Conservation (phyloP, 192 early-diverging fungal genomes). For the Coemansia furcata region DNA sequence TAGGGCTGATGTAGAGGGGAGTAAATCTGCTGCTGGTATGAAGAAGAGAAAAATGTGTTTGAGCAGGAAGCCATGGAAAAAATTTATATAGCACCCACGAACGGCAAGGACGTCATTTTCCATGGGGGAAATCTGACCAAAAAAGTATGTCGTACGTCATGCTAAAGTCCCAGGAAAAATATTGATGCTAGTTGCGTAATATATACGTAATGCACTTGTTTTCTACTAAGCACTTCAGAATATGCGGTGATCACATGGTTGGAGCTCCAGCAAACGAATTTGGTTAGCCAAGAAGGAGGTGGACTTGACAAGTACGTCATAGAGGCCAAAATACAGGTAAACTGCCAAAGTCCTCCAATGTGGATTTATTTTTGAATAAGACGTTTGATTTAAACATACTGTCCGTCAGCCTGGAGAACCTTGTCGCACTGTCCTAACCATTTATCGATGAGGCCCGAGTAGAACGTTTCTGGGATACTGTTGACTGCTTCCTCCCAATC, state of each 20-base stretch:
- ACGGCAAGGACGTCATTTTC: neutral
- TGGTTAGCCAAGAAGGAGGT: neutral
- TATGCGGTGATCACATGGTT: neutral
- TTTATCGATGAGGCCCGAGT: no score
- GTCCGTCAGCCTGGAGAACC: no score
- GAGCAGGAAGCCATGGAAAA: neutral
- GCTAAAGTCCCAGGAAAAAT: neutral
- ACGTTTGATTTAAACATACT: no score
- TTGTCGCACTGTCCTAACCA: no score
- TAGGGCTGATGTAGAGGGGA: no score
- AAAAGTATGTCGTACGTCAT: neutral
- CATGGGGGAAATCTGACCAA: neutral
- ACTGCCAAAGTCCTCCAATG: no score
- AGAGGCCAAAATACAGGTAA: neutral
- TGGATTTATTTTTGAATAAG: no score
- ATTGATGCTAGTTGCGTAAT: no score
- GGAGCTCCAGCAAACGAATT: neutral
- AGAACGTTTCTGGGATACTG: no score
- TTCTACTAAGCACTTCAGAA: neutral
- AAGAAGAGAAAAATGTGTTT: neutral
- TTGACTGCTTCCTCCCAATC: no score
- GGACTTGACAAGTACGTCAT: no score
- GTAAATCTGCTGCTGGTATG: neutral
- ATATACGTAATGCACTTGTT: neutral
- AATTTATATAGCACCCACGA: neutral